Conservation (phyloP, 2,329 filamentous ascomycete genomes). For the Thermomyces lanuginosus region DNA sequence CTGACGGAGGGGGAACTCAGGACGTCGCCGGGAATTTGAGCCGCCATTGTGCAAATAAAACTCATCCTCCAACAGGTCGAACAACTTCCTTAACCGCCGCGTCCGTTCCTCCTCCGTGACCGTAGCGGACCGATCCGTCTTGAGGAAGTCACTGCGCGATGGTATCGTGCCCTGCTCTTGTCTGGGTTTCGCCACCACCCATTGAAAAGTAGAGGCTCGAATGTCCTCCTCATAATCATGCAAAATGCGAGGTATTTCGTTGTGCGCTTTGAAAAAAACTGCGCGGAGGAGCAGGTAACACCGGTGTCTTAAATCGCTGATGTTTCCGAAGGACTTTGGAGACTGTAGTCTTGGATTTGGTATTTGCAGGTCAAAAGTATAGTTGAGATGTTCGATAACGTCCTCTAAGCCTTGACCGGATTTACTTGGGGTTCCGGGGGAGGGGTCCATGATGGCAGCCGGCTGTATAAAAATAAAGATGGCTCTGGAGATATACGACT, state of each 20-base stretch:
- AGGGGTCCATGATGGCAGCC: no score
- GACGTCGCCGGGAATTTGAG: conserved; percentile 6
- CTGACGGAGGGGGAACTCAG: conserved; percentile 2
- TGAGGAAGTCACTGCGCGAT: conserved; percentile 9
- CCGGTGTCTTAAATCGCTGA: conserved; percentile 5
- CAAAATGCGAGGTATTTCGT: conserved; percentile 4
- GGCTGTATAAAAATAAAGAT: no score
- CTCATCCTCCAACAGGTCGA: conserved; percentile 17
- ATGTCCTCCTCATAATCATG: conserved; percentile 3
- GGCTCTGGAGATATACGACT: no score
- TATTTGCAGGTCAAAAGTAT: conserved; percentile 4
- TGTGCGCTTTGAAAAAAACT: conserved; percentile 3
- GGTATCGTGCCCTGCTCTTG: conserved; percentile 14
- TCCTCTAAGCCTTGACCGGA: conserved; percentile 3
- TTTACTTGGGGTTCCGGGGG: conserved; percentile 4
- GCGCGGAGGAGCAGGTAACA: conserved; percentile 3
- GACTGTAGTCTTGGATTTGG: conserved; percentile 5
- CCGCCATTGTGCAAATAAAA: conserved; percentile 15
- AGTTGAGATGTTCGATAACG: conserved; percentile 5
- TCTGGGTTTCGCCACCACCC: conserved; percentile 13
- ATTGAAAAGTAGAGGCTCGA: conserved; percentile 1
- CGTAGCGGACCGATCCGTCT: conserved; percentile 5
- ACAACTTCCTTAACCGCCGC: conserved; percentile 14
- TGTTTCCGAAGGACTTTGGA: conserved; percentile 4
- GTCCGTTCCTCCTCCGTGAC: conserved; percentile 11